Base-by-base conservation (phyloP, 2,329 filamentous ascomycete species). In the Saccharata proteae region DNA sequence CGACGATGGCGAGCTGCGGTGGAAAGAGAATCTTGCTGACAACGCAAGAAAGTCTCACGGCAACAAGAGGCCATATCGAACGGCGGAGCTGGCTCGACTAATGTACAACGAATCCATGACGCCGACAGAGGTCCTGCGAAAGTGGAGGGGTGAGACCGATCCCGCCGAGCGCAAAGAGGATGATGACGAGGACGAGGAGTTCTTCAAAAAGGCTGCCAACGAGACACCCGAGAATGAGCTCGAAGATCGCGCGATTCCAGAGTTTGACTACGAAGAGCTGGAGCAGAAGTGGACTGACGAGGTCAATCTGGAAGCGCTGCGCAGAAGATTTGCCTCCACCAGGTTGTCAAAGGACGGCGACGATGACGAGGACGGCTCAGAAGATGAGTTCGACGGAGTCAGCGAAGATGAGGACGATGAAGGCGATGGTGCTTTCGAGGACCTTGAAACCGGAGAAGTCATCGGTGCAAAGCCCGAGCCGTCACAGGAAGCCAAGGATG, bases 11-110 rank as follows among this genome's bases (percentile, higher is more conserved):
- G 77, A 69, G 3, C 46, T 82, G 14, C 70, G 75, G 26, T 98
- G 92, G 92, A 98, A 98, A 54, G 73, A 80, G 15, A 86, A 93
- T 45, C 71, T 98, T 51, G 59, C 73, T 7, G 77, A 79, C 36
- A 82, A 77, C 33, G 86, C 86, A 2, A 71, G 70, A 39, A 71
- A 68, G 34, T 61, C 86, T 19, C 81, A 90, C 48, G 69, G 71
- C 16, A 75, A 70, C 43, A 75, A 72, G 39, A 72, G 74, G 24
- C 71, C 78, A 11, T 93, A 81, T 47, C 75, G 85, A 33, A 78
- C 84, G 6, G 70, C 73, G 10, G 86, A 96, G 47, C 69, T 98
- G 17, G 83, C 84, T 1, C 76, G 81, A 42, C 69, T 92, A 54
- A 79, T 98, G 61, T 98, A 98, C 55, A 81, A 96, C 44, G 71